Percentiles rank a stretch among this genome's conserved stretches.
Evolutionary conservation across 805 yeast species (phyloP).

Genomic region (Sugiyamaella marilandica): DNA sequence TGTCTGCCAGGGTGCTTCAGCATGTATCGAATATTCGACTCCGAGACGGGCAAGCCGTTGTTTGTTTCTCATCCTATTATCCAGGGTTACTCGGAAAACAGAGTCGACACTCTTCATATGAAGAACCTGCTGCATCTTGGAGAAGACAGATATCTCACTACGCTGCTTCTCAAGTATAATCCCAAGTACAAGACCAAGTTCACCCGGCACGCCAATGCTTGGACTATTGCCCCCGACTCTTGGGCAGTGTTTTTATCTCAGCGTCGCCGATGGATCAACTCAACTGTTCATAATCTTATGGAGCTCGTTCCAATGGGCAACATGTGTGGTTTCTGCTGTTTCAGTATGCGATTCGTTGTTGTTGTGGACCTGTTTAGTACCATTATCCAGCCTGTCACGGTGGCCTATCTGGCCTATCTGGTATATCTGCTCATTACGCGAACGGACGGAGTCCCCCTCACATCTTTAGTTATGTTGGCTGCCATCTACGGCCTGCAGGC

Average conservation of each 20-base stretch:
- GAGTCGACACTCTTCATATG: conserved; percentile 53
- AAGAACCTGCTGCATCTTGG: conserved; percentile 59
- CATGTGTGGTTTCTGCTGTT: conserved; percentile 62
- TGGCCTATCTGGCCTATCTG: conserved; percentile 44
- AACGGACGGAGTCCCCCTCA: conserved; percentile 47
- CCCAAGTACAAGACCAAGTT: conserved; percentile 53
- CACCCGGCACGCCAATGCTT: conserved; percentile 54
- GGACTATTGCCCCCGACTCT: conserved; percentile 54
- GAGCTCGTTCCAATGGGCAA: conserved; percentile 56
- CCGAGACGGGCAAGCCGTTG: conserved; percentile 53
- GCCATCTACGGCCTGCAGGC: conserved; percentile 58
- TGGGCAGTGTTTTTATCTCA: conserved; percentile 57
- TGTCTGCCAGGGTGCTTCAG: conserved; percentile 65
- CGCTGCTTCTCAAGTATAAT: conserved; percentile 52
- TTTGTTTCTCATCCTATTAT: conserved; percentile 58
- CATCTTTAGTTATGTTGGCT: conserved; percentile 52
- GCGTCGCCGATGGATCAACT: conserved; percentile 65
- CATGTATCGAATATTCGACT: conserved; percentile 52
- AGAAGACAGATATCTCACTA: conserved; percentile 56
- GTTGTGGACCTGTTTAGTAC: conserved; percentile 55
- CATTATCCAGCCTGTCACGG: conserved; percentile 56
- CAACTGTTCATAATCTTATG: conserved; percentile 58
- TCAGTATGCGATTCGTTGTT: conserved; percentile 58
- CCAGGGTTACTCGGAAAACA: conserved; percentile 50
- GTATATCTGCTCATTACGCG: conserved; percentile 45